Conservation (phyloP, 768 basidiomycete genomes). For the Russula dissimulans region DNA sequence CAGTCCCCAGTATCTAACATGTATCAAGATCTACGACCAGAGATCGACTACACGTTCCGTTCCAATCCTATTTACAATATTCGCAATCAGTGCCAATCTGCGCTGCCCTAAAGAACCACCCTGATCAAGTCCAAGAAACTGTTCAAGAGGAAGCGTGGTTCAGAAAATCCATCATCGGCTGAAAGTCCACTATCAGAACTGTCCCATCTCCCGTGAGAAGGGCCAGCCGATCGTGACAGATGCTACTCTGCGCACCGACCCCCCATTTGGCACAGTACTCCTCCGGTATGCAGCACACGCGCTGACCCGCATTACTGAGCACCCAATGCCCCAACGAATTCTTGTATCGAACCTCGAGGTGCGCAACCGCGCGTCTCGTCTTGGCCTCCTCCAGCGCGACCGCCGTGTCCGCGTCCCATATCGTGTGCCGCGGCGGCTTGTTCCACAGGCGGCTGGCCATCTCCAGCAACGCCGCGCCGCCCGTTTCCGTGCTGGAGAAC, state of each 20-base stretch:
- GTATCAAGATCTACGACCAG: no score
- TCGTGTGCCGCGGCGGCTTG: conserved; percentile 3
- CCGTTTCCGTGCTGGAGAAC: background rate
- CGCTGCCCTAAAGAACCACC: background rate
- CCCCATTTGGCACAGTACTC: conserved; percentile 11
- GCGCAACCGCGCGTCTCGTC: background rate
- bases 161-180: conserved; percentile 4
- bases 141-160: background rate
- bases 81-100: no score
- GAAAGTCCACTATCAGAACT: conserved; percentile 3
- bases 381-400: background rate
- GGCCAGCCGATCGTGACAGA: conserved; percentile 1
- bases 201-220: background rate
- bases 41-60: no score
- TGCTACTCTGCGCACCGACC: background rate
- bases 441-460: conserved; percentile 10
- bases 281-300: conserved; percentile 11
- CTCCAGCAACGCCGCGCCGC: background rate
- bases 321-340: conserved; percentile 5
- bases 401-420: conserved; percentile 3
- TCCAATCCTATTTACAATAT: no score
- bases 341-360: conserved; percentile 6
- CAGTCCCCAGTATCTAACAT: no score
- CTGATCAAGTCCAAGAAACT: background rate
- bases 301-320: conserved; percentile 9